A percentile compares a stretch with the other conserved stretches of the same genome.
phyloP scores from a whole-genome alignment of 1,284 basidiomycete species.

The Apiotrichum domesticum region DNA sequence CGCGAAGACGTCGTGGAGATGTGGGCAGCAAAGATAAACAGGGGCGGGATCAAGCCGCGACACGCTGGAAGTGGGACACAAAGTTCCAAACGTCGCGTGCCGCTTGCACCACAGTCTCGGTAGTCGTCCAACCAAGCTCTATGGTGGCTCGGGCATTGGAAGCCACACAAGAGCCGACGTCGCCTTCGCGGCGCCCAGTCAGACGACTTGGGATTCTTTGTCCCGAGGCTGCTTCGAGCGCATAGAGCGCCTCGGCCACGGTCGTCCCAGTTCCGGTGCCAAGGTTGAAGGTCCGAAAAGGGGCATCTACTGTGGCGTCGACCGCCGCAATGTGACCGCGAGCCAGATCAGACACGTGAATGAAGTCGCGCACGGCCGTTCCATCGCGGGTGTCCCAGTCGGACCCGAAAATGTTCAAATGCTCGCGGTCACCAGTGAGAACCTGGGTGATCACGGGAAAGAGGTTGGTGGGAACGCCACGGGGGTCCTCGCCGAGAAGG shows the following conservation, averaged over 20 bases:
- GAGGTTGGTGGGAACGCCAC: conserved; percentile 19
- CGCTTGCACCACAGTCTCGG: conserved; percentile 3
- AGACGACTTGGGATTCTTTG: conserved; percentile 2
- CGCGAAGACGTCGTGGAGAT: no score
- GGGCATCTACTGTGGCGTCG: neutral
- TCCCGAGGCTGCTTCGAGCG: conserved; percentile 4
- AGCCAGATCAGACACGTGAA: conserved; percentile 20
- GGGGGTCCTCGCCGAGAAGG: conserved; percentile 23
- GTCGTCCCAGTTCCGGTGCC: conserved; percentile 74
- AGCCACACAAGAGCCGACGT: conserved; percentile 13
- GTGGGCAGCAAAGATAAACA: no score
- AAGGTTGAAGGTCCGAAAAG: conserved; percentile 57
- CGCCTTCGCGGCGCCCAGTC: conserved; percentile 7
- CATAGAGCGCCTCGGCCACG: conserved; percentile 31
- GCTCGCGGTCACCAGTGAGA: conserved; percentile 17
- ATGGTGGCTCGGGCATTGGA: conserved; percentile 2
- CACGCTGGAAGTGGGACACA: neutral
- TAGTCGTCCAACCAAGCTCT: conserved; percentile 11
- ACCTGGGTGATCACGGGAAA: conserved; percentile 25
- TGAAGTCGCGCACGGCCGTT: conserved; percentile 8
- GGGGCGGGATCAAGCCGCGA: no score
- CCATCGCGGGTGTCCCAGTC: conserved; percentile 21
- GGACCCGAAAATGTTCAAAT: conserved; percentile 21
- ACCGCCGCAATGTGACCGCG: conserved; percentile 24
- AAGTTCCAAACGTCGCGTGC: conserved; percentile 11